These are phyloP conservation scores for Lepidopterella palustris DNA, from an alignment of 495 filamentous ascomycete species.

Conservation along the genomic window DNA sequence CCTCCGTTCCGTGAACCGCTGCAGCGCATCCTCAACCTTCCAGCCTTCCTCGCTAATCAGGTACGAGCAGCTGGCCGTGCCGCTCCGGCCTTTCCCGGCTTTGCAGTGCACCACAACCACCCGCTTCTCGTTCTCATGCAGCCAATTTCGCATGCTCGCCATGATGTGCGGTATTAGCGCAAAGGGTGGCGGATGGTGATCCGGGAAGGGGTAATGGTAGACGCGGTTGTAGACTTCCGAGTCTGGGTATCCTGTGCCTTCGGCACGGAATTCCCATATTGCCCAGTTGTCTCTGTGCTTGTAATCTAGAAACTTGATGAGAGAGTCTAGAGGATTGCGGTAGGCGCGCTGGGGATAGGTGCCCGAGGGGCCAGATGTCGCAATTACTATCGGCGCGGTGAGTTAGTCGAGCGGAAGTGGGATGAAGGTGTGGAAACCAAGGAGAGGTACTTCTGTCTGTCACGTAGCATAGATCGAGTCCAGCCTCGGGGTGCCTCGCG, in stretches of 20 bases:
- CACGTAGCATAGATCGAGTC: conserved; percentile 93
- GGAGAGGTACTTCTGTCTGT: conserved; percentile 57
- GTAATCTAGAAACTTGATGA: conserved; percentile 78
- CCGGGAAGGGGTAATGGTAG: conserved; percentile 89
- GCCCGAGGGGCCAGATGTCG: conserved; percentile 75
- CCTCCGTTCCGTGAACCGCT: conserved; percentile 75
- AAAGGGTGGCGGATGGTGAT: conserved; percentile 96
- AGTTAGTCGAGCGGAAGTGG: not conserved
- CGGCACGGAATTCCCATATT: conserved; percentile 96
- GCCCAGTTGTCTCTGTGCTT: conserved; percentile 79
- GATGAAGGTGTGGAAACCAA: conserved; percentile 4
- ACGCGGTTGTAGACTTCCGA: conserved; percentile 76
- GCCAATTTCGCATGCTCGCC: conserved; percentile 83
- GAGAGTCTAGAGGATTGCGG: conserved; percentile 78
- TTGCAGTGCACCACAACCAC: conserved; percentile 95
- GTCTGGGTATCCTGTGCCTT: conserved; percentile 93
- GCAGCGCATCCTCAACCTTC: conserved; percentile 68
- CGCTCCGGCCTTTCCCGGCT: conserved; percentile 88
- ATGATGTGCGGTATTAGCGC: conserved; percentile 78
- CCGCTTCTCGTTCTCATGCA: conserved; percentile 51
- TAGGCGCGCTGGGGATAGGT: conserved; percentile 88
- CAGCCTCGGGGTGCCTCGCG: conserved; percentile 72
- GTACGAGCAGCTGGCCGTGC: conserved; percentile 81
- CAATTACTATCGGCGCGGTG: conserved; percentile 46
- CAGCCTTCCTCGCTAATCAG: conserved; percentile 86